Evolutionary conservation across 371 early-diverging fungal genomes (phyloP), one percentile per base, ranked within the genome.

Genomic region (Blakeslea trispora): DNA sequence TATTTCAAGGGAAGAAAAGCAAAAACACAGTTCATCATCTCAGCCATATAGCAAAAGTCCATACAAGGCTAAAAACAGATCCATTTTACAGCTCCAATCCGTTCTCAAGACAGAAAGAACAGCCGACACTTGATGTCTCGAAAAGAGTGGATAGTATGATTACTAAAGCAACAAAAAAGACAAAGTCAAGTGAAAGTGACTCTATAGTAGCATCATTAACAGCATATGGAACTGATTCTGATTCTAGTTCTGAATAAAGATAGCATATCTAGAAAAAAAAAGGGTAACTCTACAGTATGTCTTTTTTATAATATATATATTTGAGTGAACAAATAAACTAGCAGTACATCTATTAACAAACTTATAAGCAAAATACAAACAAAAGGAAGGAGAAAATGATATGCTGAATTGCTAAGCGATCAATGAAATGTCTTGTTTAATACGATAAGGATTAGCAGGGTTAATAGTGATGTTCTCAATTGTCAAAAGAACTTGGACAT

Each of bases 21-120:
- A 37, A n/a, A 23, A 48, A 41, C 48, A 42, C 23, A 21, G 19
- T 39, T 8, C n/a, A 42, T 17, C 47, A 66, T 18, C 42, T 77
- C 15, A 63, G 68, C 9, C 50, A 53, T n/a, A 53, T 69, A 17
- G 71, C 69, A 3, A 50, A 53, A 8, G 44, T 69, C 11, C 73
- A 71, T 9, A 81, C 82, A 3, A 59, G 69, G 19, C 43, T 68
- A 24, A 83, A 83, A 58, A 71, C 61, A 11, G 83, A 83, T 61
- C 83, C 83, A 1, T 83, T 83, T 52, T 61, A 77, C 34, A 63
- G 58, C 8, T 44, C 55, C 2, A 40, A 56, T 28, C 53, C 63
- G 8, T 57, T 60, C 41, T 50, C 56, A 23, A 48, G 35, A 22
- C 31, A n/a, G 23, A 53, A 32, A 34, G 18, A 57, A 50, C 48